These are phyloP conservation scores for Saposhnikovia divaricata DNA, from an alignment of 129 eudicot species.

Conservation along the genomic window DNA sequence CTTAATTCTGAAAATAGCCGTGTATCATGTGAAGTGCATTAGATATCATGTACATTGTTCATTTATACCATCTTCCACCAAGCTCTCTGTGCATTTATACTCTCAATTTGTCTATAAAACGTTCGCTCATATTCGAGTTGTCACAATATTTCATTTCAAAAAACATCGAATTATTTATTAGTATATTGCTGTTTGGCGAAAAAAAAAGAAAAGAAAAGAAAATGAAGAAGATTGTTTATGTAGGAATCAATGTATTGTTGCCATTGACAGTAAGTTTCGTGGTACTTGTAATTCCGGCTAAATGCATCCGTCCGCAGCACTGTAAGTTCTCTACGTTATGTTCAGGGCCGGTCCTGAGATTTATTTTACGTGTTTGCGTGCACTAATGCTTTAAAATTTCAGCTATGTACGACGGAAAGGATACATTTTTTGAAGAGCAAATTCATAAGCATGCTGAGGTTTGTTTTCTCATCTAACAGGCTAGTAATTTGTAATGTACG, in stretches of 20 bases:
- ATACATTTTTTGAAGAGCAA: constrained; percentile 10
- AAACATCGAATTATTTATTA: background rate
- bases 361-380: background rate
- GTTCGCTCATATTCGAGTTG: background rate
- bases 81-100: background rate
- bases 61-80: constrained; percentile 20
- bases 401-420: constrained; percentile 38
- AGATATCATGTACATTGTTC: constrained; percentile 28
- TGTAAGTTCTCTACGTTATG: constrained; percentile 18
- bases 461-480: too few relatives aligned
- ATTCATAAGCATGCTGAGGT: constrained; percentile 18
- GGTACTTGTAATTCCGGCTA: constrained; percentile 23
- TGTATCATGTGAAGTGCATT: constrained; percentile 79
- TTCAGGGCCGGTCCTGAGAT: background rate
- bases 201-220: background rate
- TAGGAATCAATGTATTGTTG: constrained; percentile 19
- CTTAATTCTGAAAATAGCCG: constrained; percentile 31
- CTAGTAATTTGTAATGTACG: too few relatives aligned
- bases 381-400: constrained; percentile 7
- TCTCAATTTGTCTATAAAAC: background rate
- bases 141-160: background rate
- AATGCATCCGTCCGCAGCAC: constrained; percentile 28
- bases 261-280: constrained; percentile 21
- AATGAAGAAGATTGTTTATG: constrained; percentile 25
- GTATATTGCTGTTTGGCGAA: background rate